Evolutionary conservation across 495 filamentous ascomycete species (phyloP).

Genomic region (Recurvomyces mirabilis): DNA sequence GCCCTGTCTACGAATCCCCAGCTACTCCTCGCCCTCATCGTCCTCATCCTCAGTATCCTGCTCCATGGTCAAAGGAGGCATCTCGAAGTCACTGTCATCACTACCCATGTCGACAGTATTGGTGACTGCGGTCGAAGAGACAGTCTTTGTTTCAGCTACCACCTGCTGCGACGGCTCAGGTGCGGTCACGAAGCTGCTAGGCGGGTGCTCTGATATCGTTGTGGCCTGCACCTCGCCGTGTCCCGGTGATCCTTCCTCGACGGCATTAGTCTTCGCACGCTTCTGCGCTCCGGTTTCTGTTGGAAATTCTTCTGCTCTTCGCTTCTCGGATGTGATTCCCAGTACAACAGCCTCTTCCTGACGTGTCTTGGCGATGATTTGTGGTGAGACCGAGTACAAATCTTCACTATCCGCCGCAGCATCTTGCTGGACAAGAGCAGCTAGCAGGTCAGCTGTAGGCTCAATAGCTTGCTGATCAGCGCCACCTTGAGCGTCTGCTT

Average conservation of each 20-base stretch:
- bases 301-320: not conserved
- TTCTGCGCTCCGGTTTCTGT: slow-evolving; percentile 1
- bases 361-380: not conserved
- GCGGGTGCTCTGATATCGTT: not conserved
- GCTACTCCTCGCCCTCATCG: slow-evolving; percentile 13
- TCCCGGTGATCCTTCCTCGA: too few relatives aligned
- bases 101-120: not conserved
- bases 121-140: not conserved
- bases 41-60: slow-evolving; percentile 20
- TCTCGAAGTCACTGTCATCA: slow-evolving; percentile 22
- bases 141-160: not conserved
- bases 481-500: not conserved
- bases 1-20: too few relatives aligned
- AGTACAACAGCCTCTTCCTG: not conserved
- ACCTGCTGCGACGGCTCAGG: slow-evolving; percentile 4
- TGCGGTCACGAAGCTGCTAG: slow-evolving; percentile 12
- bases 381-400: slow-evolving; percentile 5
- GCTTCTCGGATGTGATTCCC: not conserved
- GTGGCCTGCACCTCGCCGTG: too few relatives aligned
- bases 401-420: slow-evolving; percentile 1
- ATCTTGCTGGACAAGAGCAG: not conserved
- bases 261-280: not conserved
- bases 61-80: slow-evolving; percentile 23
- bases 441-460: not conserved
- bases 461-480: not conserved